Base-by-base conservation (phyloP, 2,329 filamentous ascomycete genomes). In the Rhynchosporium graminicola region DNA sequence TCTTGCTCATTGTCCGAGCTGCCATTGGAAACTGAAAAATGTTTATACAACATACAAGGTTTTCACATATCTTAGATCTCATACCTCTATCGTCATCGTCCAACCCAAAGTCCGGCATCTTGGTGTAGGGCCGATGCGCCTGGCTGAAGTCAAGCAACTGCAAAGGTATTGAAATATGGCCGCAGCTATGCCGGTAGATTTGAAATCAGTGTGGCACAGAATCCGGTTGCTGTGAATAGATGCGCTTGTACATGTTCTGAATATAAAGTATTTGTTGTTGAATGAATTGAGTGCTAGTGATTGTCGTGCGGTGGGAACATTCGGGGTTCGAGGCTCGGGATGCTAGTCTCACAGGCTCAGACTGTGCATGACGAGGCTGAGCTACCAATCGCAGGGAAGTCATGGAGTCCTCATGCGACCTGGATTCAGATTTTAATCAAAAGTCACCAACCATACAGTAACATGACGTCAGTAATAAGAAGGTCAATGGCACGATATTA, bases 1-100 rank as follows among this genome's bases (percentile, higher is more conserved):
- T 87, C 83, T 61, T 79, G 79, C 60, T 85, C 83, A 67, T 80
- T 80, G 38, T 80, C 80, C 28, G 79, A 80, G 69, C 78, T 79
- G 40, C 72, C 77, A 66, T 78, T 79, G 29, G 76, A 77, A 15
- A 67, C 71, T 74, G 52, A 3, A 59, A 54, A 51, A 51, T 10
- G 9, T 36, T 67, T 59, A 69, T 20, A 59, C 33, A 20, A 47
- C 28, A 26, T 38, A 50, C 20, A 8, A 26, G 15, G 31, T 13
- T 2, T 8, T 29, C 1, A n/a, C 20, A 10, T 15, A 36, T 36
- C 33, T 5, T 36, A 6, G 36, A 6, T 42, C 31, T 51, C 66
- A 33, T 68, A 71, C 72, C 72, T 47, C 71, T 65, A 57, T 74
- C 73, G 67, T 74, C 73, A 48, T 74, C 72, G 51, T 74, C 73